phyloP scores from a whole-genome alignment of 1,284 basidiomycete species.

The Ustilago curta region DNA sequence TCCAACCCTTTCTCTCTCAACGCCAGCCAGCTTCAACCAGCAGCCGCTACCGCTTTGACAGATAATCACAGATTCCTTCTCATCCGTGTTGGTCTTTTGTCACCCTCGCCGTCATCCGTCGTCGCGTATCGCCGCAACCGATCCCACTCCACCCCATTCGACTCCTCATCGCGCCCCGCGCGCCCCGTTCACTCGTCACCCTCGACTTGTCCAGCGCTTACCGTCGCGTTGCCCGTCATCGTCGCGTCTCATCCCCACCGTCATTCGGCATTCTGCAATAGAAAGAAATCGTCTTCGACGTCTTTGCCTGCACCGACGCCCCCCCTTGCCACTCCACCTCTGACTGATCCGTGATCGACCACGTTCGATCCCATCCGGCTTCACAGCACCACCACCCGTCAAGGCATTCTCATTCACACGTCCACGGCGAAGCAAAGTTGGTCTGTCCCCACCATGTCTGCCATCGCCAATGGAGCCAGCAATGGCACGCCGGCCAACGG shows the following conservation, averaged over 20 bases:
- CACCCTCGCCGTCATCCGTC: constrained; percentile 11
- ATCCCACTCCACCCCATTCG: constrained; percentile 7
- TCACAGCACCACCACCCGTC: not conserved
- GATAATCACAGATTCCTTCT: constrained; percentile 15
- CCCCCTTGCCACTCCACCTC: constrained; percentile 3
- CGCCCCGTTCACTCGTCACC: constrained; percentile 1
- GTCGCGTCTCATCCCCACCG: constrained; percentile 19
- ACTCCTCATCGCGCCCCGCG: constrained; percentile 4
- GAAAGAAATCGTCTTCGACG: not conserved
- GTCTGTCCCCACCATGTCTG: constrained; percentile 31
- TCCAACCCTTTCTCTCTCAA: constrained; percentile 26
- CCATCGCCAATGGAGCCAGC: constrained; percentile 46
- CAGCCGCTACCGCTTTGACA: constrained; percentile 20
- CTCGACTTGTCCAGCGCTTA: constrained; percentile 5
- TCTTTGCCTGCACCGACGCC: not conserved
- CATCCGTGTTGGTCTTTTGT: constrained; percentile 25
- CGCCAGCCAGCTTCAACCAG: constrained; percentile 17
- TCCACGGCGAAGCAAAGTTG: too few relatives aligned
- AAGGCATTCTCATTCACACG: not conserved
- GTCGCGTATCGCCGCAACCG: constrained; percentile 25
- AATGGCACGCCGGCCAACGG: constrained; percentile 33
- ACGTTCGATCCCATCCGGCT: not conserved
- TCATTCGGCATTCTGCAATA: constrained; percentile 2
- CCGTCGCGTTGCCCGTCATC: constrained; percentile 21
- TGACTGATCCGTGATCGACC: not conserved